Base-by-base conservation (phyloP, 306 rosid species). In the Ochetophila trinervis region DNA sequence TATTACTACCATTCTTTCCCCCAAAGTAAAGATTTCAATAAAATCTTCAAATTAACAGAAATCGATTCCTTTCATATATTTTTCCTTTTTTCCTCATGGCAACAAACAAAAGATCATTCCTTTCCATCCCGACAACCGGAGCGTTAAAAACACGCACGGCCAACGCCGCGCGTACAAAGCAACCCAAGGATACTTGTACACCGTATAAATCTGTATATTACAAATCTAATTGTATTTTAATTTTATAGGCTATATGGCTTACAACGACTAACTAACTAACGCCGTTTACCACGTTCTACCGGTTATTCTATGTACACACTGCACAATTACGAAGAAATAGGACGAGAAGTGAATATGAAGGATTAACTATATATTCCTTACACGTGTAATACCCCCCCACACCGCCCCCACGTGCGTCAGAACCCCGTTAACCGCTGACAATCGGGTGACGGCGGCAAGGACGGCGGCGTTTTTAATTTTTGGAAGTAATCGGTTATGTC, bases 391-490 rank as follows among this genome's bases (percentile, higher is more conserved):
- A 27, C 32, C 4, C 32, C 32, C 32, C 32, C 32, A 1, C 32
- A 2, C 32, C 57, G 34, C 34, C 27, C 57, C 14, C 69, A 49
- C 34, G 35, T 50, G 73, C 27, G 42, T 77, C 74, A 77, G 72
- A 71, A 77, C 56, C 66, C 81, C 57, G 70, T 55, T 12, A 60
- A 27, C 21, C 32, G 71, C 40, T 45, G 66, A 57, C 56, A 53
- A 23, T 76, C 80, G 5, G 90, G 90, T 7, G 96, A 88, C 34
- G 89, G 73, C 27, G 87, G 86, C 68, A 82, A 20, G 4, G 88
- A 76, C 63, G 91, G 84, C 49, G 96, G 85, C 19, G 84, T 56
- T 47, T 75, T 76, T 57, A 81, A 72, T 8, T 63, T 82, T 8
- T 78, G 70, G 32, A 87, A 88, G 56, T 90, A 88, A 1, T 81